These are phyloP conservation scores for Melanomma pulvis-pyrius DNA, from an alignment of 495 filamentous ascomycete species.

Conservation along the genomic window DNA sequence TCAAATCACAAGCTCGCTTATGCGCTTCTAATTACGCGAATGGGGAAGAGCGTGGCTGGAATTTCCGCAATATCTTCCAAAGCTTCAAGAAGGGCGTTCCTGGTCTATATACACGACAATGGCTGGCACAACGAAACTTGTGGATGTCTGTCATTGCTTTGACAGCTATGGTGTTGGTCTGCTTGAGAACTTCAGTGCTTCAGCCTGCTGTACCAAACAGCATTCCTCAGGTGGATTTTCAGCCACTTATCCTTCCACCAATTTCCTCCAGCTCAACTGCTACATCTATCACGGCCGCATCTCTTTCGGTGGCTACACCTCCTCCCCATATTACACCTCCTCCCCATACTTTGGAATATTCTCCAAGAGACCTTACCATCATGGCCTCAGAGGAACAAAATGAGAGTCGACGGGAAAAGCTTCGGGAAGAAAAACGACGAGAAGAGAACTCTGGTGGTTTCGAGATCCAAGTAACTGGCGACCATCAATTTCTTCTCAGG, in stretches of 20 bases:
- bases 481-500: slow-evolving; percentile 63
- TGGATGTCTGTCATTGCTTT: not conserved
- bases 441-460: slow-evolving; percentile 53
- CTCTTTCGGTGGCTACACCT: not conserved
- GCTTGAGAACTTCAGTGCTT: not conserved
- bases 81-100: not conserved
- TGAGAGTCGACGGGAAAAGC: not conserved
- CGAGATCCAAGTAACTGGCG: slow-evolving; percentile 64
- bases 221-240: not conserved
- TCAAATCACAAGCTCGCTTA: not conserved
- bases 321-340: not conserved
- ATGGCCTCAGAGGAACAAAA: not conserved
- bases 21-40: not conserved
- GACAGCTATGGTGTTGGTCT: not conserved
- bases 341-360: not conserved
- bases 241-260: not conserved
- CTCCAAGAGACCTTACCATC: slow-evolving; percentile 10
- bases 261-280: not conserved
- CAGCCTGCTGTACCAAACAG: not conserved
- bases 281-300: not conserved
- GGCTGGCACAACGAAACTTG: not conserved
- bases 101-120: not conserved
- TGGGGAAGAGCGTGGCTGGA: not conserved
- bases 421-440: not conserved
- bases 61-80: not conserved